These are phyloP conservation scores for Arachis stenosperma DNA, from an alignment of 306 rosid genomes.

Conservation along the genomic window DNA sequence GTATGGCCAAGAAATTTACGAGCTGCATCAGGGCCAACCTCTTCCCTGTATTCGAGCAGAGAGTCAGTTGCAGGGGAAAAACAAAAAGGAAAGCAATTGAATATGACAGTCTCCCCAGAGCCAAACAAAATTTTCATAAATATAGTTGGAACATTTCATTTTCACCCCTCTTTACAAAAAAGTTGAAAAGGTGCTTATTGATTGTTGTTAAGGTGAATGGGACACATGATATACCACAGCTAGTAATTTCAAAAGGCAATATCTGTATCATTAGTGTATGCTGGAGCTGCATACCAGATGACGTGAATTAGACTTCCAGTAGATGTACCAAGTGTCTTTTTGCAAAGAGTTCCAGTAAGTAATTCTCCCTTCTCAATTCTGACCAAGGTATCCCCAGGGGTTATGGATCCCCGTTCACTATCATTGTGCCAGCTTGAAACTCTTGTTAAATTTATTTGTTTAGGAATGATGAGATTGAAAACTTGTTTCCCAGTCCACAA, in stretches of 20 bases:
- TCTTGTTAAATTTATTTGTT: conserved; percentile 84
- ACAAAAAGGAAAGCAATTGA: conserved; percentile 17
- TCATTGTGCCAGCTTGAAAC: conserved; percentile 94
- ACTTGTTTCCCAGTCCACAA: conserved; percentile 99
- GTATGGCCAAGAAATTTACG: conserved; percentile 98
- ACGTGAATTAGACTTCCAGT: conserved; percentile 98
- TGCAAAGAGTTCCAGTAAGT: conserved; percentile 94
- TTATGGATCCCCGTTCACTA: conserved; percentile 68
- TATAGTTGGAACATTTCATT: neutral
- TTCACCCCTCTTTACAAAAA: neutral
- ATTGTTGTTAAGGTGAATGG: neutral
- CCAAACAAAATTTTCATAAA: conserved; percentile 9
- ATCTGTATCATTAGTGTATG: neutral
- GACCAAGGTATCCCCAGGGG: conserved; percentile 94
- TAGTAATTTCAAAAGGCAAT: conserved; percentile 27
- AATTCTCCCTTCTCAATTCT: conserved; percentile 97
- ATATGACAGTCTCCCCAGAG: conserved; percentile 11
- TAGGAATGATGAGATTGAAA: conserved; percentile 95
- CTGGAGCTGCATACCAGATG: conserved; percentile 66
- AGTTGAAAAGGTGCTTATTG: no score
- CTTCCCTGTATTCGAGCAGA: conserved; percentile 74
- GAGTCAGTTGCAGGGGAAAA: conserved; percentile 7
- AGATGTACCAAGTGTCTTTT: conserved; percentile 92
- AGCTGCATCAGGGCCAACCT: conserved; percentile 99
- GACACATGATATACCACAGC: conserved; percentile 8